Base-by-base conservation (phyloP, 768 basidiomycete species). In the Russula lepida region DNA sequence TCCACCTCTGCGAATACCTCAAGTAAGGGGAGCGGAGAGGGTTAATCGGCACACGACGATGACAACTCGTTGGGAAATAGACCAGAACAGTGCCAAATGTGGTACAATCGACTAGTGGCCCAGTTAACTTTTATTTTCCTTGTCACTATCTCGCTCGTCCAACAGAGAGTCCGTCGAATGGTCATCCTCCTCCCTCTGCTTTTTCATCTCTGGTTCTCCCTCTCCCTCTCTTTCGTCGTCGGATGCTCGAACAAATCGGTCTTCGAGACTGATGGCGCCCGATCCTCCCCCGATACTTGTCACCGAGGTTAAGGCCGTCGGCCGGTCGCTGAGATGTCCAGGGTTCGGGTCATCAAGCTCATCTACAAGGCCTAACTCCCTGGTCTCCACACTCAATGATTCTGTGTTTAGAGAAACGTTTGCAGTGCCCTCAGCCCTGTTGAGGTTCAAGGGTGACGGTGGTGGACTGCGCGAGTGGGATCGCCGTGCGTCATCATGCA, bases 281-380 rank as follows among this genome's bases (percentile, higher is more conserved):
- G 84, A 81, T 50, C 75, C 60, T 58, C 68, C 51, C 5, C 60
- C 35, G 58, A 70, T 62, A 52, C 69, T 79, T 11, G 86, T 89
- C n/a, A 84, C 82, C 9, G 85, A 75, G 17, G 81, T 81, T 51
- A 92, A 73, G 1, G 89, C 77, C 3, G 81, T 86, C 3, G 89
- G 89, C 69, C 84, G 84, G 50, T 91, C 86, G 66, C 89, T 89
- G 78, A 92, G 77, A 71, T 92, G 90, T 23, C 89, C 90, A 15
- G 90, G 90, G 54, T 81, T 77, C 4, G 90, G 89, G 72, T 92
- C 88, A 67, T 92, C 91, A 65, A 92, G 74, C 72, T 92, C 89
- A 65, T 93, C 90, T 30, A 93, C 91, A 19, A 92, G 76, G 0
- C 91, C 89, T 6, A 92, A 74, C 5, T 76, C 84, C 68, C 81